phyloP scores from a whole-genome alignment of 2,329 filamentous ascomycete genomes.

The Dryadomyces quercus-mongolicae region DNA sequence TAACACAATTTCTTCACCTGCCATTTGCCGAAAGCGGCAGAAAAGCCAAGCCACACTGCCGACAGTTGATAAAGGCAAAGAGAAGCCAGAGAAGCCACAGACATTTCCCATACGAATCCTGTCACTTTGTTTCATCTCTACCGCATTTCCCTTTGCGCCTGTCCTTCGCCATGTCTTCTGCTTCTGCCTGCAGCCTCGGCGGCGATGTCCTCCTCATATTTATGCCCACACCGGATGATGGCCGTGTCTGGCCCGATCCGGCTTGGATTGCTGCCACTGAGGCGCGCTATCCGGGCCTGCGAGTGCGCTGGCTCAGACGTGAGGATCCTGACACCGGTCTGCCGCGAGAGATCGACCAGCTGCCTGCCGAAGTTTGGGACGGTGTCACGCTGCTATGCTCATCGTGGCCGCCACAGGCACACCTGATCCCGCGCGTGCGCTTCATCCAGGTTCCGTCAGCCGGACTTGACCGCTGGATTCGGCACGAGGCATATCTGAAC shows the following conservation, averaged over 20 bases:
- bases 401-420: slow-evolving; percentile 19
- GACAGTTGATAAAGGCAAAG: too few species aligned
- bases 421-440: slow-evolving; percentile 22
- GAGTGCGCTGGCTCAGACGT: slow-evolving; percentile 20
- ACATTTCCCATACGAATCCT: too few species aligned
- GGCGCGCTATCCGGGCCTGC: slow-evolving; percentile 24
- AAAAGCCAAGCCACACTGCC: too few species aligned
- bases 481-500: slow-evolving; percentile 21
- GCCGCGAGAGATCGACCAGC: slow-evolving; percentile 11
- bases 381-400: slow-evolving; percentile 28
- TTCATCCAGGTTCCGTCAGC: slow-evolving; percentile 33
- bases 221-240: slow-evolving; percentile 14
- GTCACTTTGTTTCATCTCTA: too few species aligned
- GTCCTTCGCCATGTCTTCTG: neutral
- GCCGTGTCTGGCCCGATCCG: slow-evolving; percentile 11
- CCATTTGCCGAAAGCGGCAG: too few species aligned
- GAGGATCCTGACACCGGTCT: slow-evolving; percentile 6
- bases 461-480: slow-evolving; percentile 29
- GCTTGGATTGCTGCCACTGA: slow-evolving; percentile 23
- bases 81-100: too few species aligned
- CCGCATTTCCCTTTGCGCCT: too few species aligned
- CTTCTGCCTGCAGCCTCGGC: slow-evolving; percentile 11
- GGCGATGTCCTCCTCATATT: slow-evolving; percentile 28
- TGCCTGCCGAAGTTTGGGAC: slow-evolving; percentile 21
- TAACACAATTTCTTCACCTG: too few species aligned